These are phyloP conservation scores for Diplodia sapinea DNA, from an alignment of 2,329 filamentous ascomycete species.

Conservation along the genomic window DNA sequence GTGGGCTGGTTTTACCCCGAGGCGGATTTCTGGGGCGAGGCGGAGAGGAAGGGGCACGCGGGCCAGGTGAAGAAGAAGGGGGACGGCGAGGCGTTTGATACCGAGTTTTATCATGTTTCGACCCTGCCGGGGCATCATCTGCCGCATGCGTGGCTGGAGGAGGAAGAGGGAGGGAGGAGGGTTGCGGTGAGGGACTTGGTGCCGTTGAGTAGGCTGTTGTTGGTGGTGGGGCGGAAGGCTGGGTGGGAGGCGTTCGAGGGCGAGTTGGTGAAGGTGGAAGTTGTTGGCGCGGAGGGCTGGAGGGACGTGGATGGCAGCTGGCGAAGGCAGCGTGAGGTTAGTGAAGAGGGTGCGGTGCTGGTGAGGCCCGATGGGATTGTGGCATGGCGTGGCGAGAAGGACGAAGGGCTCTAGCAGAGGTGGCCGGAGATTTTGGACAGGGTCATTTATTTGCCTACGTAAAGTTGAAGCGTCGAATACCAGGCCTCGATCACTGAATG, in stretches of 20 bases:
- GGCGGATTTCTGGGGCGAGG: conserved; percentile 33
- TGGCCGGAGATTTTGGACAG: conserved; percentile 12
- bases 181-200: conserved; percentile 28
- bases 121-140: conserved; percentile 44
- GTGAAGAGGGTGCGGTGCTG: conserved; percentile 38
- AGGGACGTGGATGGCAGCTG: conserved; percentile 34
- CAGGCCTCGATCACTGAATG: too few species aligned
- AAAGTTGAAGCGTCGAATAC: neutral
- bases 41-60: conserved; percentile 32
- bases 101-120: conserved; percentile 35
- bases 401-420: conserved; percentile 14
- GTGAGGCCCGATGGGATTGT: conserved; percentile 45
- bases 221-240: neutral
- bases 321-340: conserved; percentile 34
- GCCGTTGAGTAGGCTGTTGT: neutral
- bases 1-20: conserved; percentile 46
- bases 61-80: conserved; percentile 35
- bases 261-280: neutral
- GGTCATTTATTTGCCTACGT: neutral
- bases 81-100: conserved; percentile 34
- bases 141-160: conserved; percentile 41
- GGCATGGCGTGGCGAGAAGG: conserved; percentile 34
- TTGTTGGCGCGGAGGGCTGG: conserved; percentile 6
- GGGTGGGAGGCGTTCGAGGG: neutral
- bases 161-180: neutral